These are phyloP conservation scores for Pholiota microspora DNA, from an alignment of 768 basidiomycete genomes.

Conservation along the genomic window DNA sequence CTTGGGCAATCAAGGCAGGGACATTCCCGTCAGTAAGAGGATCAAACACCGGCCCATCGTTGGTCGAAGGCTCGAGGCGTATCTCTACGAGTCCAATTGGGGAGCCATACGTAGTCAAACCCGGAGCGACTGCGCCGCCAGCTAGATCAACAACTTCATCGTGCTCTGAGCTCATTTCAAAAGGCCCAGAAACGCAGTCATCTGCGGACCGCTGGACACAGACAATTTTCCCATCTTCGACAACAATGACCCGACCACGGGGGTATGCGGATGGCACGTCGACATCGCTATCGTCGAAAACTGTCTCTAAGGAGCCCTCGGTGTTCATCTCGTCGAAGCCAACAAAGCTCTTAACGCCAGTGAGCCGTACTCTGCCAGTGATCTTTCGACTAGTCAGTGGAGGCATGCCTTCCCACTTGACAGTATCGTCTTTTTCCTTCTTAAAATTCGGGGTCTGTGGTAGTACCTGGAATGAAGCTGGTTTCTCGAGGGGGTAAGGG, in stretches of 20 bases:
- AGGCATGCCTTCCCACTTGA: conserved; percentile 68
- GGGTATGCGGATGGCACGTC: background rate
- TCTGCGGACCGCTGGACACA: conserved; percentile 32
- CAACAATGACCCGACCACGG: conserved; percentile 35
- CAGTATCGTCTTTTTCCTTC: conserved; percentile 52
- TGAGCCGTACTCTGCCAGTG: conserved; percentile 44
- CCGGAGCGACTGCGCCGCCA: conserved; percentile 62
- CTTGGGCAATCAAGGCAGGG: conserved; percentile 41
- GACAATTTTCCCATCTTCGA: conserved; percentile 51
- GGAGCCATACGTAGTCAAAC: conserved; percentile 59
- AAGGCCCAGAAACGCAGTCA: conserved; percentile 8
- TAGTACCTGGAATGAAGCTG: conserved; percentile 43
- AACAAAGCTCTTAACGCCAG: conserved; percentile 46
- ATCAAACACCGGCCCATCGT: conserved; percentile 61
- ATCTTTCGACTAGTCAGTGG: conserved; percentile 47
- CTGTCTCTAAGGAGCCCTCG: conserved; percentile 15
- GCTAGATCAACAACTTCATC: conserved; percentile 47
- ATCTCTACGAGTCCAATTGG: conserved; percentile 72
- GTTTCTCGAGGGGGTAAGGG: conserved; percentile 41
- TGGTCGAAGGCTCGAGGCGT: conserved; percentile 56
- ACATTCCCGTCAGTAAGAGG: conserved; percentile 34
- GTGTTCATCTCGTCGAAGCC: conserved; percentile 14
- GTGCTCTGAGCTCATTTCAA: background rate
- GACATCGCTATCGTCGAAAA: conserved; percentile 19
- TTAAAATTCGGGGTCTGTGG: conserved; percentile 60